Percentiles rank a stretch among this genome's conserved stretches.
phyloP scores from a whole-genome alignment of 148 eudicot species.

The Chenopodium quinoa region DNA sequence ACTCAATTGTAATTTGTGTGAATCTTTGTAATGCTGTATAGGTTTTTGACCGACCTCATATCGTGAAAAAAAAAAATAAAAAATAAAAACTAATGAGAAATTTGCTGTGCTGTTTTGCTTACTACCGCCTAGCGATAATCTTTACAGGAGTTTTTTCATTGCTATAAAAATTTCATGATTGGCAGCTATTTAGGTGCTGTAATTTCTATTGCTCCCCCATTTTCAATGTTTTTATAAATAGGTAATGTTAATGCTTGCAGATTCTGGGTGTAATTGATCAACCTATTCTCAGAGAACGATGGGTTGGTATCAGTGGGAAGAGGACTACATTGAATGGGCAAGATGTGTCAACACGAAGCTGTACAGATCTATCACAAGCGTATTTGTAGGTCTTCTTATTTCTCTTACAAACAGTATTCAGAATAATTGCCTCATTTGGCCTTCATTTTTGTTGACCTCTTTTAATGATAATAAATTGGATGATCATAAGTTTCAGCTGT shows the following conservation, averaged over 20 bases:
- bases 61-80: no score
- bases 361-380: conserved; percentile 71
- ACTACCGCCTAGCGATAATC: not conserved
- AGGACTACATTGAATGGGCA: conserved; percentile 71
- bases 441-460: not conserved
- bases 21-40: not conserved
- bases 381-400: conserved; percentile 53
- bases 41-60: not conserved
- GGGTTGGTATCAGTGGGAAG: conserved; percentile 81
- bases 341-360: conserved; percentile 76
- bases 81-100: not conserved
- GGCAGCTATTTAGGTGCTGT: conserved; percentile 3
- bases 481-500: conserved; percentile 11
- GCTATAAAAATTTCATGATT: not conserved
- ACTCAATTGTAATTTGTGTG: conserved; percentile 13
- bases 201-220: not conserved
- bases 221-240: not conserved
- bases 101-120: not conserved
- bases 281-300: conserved; percentile 81
- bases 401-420: not conserved
- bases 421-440: not conserved
- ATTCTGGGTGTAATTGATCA: conserved; percentile 90
- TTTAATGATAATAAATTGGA: not conserved
- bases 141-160: not conserved
- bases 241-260: conserved; percentile 32